phyloP scores from a whole-genome alignment of 148 eudicot genomes.

The Limonium bicolor region DNA sequence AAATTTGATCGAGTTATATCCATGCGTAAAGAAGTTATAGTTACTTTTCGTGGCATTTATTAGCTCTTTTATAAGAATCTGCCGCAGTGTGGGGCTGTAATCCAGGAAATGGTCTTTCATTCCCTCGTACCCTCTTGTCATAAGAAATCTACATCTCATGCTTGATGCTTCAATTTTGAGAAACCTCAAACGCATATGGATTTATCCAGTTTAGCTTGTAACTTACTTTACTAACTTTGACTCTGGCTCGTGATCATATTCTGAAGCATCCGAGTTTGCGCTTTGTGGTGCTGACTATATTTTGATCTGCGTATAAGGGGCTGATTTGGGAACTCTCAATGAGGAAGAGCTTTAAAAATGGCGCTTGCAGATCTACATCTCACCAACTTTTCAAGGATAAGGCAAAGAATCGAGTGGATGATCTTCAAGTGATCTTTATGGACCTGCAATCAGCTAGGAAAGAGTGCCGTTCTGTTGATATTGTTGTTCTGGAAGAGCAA shows the following conservation, averaged over 20 bases:
- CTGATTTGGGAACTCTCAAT: constrained; percentile 13
- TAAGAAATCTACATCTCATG: neutral
- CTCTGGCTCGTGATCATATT: too few species aligned
- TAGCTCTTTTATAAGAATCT: neutral
- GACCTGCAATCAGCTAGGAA: constrained; percentile 80
- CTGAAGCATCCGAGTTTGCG: neutral
- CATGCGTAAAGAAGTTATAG: too few species aligned
- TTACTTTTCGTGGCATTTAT: neutral
- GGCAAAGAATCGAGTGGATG: constrained; percentile 93
- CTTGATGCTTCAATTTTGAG: neutral
- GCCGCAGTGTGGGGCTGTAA: neutral
- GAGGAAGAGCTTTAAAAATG: constrained; percentile 71
- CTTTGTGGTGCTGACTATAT: neutral
- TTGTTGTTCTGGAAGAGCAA: constrained; percentile 67
- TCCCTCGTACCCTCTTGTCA: neutral
- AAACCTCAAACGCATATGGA: too few species aligned
- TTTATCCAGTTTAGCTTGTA: neutral
- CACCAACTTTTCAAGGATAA: constrained; percentile 82
- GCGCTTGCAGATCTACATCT: constrained; percentile 62
- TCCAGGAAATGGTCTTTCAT: neutral
- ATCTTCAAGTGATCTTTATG: constrained; percentile 76
- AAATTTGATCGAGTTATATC: too few species aligned
- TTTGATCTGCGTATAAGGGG: neutral
- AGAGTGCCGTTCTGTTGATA: constrained; percentile 72
- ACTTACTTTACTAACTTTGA: neutral